phyloP scores from a whole-genome alignment of 164 flowering plant genomes.

The Tetrastigma voinierianum region DNA sequence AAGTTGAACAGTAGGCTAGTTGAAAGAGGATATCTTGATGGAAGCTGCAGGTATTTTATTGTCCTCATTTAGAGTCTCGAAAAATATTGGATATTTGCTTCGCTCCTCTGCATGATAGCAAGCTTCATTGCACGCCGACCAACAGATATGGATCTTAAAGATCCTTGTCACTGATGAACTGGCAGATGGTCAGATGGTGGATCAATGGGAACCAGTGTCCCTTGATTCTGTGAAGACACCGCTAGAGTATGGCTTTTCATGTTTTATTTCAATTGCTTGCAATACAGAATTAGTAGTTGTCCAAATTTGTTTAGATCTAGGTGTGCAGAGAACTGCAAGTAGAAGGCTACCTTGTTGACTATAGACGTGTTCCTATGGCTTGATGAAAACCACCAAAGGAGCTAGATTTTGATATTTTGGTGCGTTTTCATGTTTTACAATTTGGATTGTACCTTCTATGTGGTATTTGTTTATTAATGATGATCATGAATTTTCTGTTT shows the following conservation, averaged over 20 bases:
- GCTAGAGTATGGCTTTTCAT: conserved; percentile 55
- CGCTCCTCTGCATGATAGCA: conserved; percentile 20
- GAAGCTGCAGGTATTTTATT: conserved; percentile 81
- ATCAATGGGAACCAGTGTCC: conserved; percentile 95
- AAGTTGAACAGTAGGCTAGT: conserved; percentile 88
- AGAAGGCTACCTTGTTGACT: conserved; percentile 78
- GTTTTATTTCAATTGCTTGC: background rate
- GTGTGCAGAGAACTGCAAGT: conserved; percentile 76
- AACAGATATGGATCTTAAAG: conserved; percentile 95
- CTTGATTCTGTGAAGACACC: conserved; percentile 82
- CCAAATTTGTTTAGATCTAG: conserved; percentile 31
- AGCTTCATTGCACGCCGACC: conserved; percentile 24
- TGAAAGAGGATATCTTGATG: conserved; percentile 77
- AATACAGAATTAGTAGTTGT: background rate
- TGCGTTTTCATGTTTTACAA: conserved; percentile 28
- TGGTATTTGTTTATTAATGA: background rate
- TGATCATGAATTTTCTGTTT: background rate
- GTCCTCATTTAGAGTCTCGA: background rate
- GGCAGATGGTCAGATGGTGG: conserved; percentile 99
- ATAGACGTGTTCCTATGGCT: conserved; percentile 94
- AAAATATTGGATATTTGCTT: background rate
- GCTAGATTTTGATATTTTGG: conserved; percentile 90
- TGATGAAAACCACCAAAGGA: conserved; percentile 95
- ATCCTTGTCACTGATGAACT: conserved; percentile 99
- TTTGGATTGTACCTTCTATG: background rate